Evolutionary conservation across 2,329 filamentous ascomycete species (phyloP).

Genomic region (Lecanicillium sp.): DNA sequence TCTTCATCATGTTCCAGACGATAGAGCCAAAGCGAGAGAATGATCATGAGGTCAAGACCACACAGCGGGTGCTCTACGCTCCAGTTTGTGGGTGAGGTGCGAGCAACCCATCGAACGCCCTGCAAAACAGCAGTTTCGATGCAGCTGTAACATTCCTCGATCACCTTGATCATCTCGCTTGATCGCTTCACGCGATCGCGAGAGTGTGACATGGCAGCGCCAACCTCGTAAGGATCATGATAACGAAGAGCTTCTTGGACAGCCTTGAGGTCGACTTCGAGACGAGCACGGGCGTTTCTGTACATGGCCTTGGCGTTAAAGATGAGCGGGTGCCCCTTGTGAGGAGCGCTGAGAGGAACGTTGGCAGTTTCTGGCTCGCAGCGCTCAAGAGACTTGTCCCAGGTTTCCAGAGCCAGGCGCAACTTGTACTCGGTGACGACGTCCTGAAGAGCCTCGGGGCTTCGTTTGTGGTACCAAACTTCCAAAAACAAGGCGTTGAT

Average conservation of each 20-base stretch:
- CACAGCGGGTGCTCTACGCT: slow-evolving; percentile 96
- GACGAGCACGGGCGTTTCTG: slow-evolving; percentile 82
- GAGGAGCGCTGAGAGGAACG: slow-evolving; percentile 85
- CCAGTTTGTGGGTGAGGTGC: slow-evolving; percentile 97
- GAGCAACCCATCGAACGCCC: slow-evolving; percentile 96
- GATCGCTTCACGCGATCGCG: slow-evolving; percentile 92
- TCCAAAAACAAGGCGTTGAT: slow-evolving; percentile 98
- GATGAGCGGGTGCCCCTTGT: slow-evolving; percentile 91
- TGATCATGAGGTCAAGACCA: slow-evolving; percentile 95
- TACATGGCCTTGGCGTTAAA: slow-evolving; percentile 99
- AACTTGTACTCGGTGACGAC: slow-evolving; percentile 98
- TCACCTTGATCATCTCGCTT: slow-evolving; percentile 96
- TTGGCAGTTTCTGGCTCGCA: slow-evolving; percentile 87
- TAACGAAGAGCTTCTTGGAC: slow-evolving; percentile 96
- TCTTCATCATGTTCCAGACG: slow-evolving; percentile 99
- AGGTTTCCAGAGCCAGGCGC: slow-evolving; percentile 90
- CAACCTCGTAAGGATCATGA: slow-evolving; percentile 95
- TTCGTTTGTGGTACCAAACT: slow-evolving; percentile 98
- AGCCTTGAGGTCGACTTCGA: slow-evolving; percentile 91
- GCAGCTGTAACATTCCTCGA: slow-evolving; percentile 95
- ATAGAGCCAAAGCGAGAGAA: slow-evolving; percentile 96
- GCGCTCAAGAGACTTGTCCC: slow-evolving; percentile 91
- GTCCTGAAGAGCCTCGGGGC: slow-evolving; percentile 93
- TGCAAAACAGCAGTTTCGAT: slow-evolving; percentile 93
- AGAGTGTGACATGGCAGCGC: slow-evolving; percentile 90